Conservation (phyloP, 2,329 filamentous ascomycete genomes). For the Sporothrix dimorphospora region DNA sequence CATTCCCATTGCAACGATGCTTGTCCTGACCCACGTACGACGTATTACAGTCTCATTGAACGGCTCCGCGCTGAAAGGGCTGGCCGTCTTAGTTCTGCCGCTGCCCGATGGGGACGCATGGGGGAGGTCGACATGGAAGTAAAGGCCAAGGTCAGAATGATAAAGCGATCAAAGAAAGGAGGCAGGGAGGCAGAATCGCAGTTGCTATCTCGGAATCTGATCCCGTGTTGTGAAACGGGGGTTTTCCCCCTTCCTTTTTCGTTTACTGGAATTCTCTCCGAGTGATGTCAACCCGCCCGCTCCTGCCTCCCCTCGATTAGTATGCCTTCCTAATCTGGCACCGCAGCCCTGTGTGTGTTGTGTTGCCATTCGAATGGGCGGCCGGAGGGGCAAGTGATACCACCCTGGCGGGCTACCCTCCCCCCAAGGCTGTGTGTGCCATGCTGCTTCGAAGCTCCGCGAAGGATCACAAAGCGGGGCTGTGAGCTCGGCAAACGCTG, state of each 20-base stretch:
- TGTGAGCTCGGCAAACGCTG: not conserved
- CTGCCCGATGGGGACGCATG: not conserved
- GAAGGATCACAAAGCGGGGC: not conserved
- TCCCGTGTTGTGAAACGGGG: not conserved
- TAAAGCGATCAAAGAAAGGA: not conserved
- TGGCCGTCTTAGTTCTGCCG: constrained; percentile 13
- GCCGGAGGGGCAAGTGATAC: not conserved
- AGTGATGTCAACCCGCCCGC: not conserved
- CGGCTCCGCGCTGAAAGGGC: not conserved
- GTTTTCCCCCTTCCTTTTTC: not conserved
- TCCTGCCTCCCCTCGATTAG: not conserved
- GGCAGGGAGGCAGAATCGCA: not conserved
- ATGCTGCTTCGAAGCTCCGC: not conserved
- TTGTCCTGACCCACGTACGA: not conserved
- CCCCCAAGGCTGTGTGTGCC: not conserved
- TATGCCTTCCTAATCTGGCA: not conserved
- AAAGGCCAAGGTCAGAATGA: too few relatives aligned
- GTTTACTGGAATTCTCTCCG: not conserved
- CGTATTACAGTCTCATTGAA: not conserved
- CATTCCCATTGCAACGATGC: not conserved
- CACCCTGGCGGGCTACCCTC: not conserved
- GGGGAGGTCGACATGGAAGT: not conserved
- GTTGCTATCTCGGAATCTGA: not conserved
- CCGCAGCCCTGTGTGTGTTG: not conserved
- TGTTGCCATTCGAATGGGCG: not conserved